Conservation (phyloP, 176 grass and related monocot species). For the Eremochloa ophiuroides region DNA sequence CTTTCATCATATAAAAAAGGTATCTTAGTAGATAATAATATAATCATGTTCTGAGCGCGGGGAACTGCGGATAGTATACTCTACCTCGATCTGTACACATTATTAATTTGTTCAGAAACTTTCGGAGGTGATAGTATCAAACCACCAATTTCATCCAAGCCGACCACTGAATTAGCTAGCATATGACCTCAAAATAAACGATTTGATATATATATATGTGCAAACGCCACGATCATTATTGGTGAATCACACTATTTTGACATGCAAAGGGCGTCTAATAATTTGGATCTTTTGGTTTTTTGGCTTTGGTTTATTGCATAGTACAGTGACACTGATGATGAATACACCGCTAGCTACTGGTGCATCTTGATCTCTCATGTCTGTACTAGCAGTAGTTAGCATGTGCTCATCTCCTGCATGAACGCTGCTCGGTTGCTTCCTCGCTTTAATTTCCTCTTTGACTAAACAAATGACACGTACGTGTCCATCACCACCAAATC, state of each 20-base stretch:
- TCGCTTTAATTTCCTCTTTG: slow-evolving; percentile 29
- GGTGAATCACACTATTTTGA: not conserved
- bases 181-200: not conserved
- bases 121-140: not conserved
- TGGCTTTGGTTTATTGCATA: not conserved
- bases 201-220: not conserved
- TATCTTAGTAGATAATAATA: no score
- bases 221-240: not conserved
- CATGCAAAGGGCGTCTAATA: not conserved
- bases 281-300: not conserved
- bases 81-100: slow-evolving; percentile 6
- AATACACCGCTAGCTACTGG: not conserved
- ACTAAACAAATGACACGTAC: slow-evolving; percentile 27
- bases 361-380: slow-evolving; percentile 1
- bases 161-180: not conserved
- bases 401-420: slow-evolving; percentile 29
- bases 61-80: not conserved
- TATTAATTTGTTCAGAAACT: slow-evolving; percentile 9
- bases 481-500: slow-evolving; percentile 25
- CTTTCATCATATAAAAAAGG: not conserved
- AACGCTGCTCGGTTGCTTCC: slow-evolving; percentile 12
- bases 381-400: slow-evolving; percentile 33
- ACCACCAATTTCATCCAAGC: not conserved
- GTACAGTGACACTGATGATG: not conserved
- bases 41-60: no score